Evolutionary conservation across 192 early-diverging fungal genomes (phyloP).

Genomic region (Backusella luteola): DNA sequence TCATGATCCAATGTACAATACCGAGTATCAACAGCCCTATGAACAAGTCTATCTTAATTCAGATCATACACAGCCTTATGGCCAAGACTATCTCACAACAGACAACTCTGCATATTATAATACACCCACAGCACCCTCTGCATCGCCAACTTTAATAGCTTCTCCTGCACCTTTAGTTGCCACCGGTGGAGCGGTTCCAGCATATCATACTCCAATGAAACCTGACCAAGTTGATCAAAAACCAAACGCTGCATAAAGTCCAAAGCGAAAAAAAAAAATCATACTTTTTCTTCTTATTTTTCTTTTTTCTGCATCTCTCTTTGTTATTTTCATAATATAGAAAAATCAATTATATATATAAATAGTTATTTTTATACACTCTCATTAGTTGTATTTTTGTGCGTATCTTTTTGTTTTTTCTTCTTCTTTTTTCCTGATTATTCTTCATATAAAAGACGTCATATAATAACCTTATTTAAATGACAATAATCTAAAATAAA

Average conservation of each 20-base stretch:
- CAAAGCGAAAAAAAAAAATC: not conserved
- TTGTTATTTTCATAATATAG: not conserved
- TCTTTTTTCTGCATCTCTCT: not conserved
- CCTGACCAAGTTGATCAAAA: conserved; percentile 10
- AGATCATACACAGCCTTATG: not conserved
- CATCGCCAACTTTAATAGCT: not conserved
- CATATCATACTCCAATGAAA: not conserved
- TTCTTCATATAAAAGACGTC: not conserved
- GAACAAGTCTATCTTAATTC: conserved; percentile 3
- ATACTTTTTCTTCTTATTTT: not conserved
- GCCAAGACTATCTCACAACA: not conserved
- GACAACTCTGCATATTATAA: not conserved
- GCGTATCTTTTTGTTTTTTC: not conserved
- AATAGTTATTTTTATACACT: not conserved
- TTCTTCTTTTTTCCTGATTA: too few relatives aligned
- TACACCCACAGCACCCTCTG: not conserved
- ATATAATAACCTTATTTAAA: not conserved
- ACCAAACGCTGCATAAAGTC: not conserved
- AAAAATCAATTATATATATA: not conserved
- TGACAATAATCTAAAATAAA: not conserved
- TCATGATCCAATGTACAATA: not conserved
- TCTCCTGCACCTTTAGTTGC: not conserved
- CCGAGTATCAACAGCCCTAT: not conserved
- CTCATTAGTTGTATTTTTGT: not conserved
- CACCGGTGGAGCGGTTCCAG: not conserved